Evolutionary conservation across 345 rosid species (phyloP), one percentile per base, ranked within the genome.

Genomic region (Capsella bursapastoris): DNA sequence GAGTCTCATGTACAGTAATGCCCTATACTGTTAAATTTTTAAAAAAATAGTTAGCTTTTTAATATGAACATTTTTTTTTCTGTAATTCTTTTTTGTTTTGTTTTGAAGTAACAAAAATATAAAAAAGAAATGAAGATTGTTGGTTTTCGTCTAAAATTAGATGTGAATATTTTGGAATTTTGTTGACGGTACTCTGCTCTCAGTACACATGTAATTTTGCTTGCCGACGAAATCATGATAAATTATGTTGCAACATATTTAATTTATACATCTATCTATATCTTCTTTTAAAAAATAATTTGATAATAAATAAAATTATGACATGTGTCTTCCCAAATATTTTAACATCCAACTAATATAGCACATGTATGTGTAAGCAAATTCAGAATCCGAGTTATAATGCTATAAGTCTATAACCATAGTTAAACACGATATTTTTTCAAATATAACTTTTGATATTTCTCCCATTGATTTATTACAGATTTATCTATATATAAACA

Each of bases 331-430:
- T 29, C 41, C 5, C 51, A 61, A 3, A 51, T 29, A 16, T 61
- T 29, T 13, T 12, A 72, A 52, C 76, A 60, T 28, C 45, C 45
- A 64, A 63, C 55, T 43, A 63, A 63, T 2, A 43, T 43, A 14
- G 44, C 70, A 63, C 49, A 53, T 53, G 64, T 55, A 10, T 53
- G 64, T 55, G 6, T 32, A 27, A 14, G 18, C 4, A 22, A 47
- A 38, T 50, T 40, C 16, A 34, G 53, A 11, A 60, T 29, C 51
- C 28, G 5, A 45, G 8, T 3, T 16, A 48, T 13, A 59, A 45
- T 40, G 3, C 14, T 11, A 40, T 6, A 3, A 4, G 6, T 32
- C 34, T 4, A 31, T 8, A 10, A 32, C 47, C 57, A 35, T 48
- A 45, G 45, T 8, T 43, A 6, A 44, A 56, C 16, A 13, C 12